Evolutionary conservation across 83 land plant species (phyloP), one percentile per base, ranked within the genome.

Genomic region (Picea mariana): DNA sequence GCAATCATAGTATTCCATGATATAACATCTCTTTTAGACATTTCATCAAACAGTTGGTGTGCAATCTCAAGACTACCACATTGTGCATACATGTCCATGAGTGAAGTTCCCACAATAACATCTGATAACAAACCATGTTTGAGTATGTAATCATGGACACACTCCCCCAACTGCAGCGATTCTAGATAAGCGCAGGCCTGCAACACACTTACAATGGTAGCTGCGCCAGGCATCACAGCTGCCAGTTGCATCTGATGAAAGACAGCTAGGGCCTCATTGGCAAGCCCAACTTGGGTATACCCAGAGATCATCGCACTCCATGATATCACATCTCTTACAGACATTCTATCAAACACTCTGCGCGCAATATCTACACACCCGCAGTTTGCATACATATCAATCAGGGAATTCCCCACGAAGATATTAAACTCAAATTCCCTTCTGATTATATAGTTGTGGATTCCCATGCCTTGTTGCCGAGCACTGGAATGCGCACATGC

Each of bases 1-100:
- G 91, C 86, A 27, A 92, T 90, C 87, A 92, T 78, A 52, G 78
- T 66, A 7, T 92, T 92, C 90, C 92, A 92, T n/a, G 92, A 83
- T 71, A 83, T 86, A 1, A 89, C 90, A 85, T 92, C 91, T 86
- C 65, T 81, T 21, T 80, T 63, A 64, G 42, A 58, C 85, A 86
- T 84, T 3, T 23, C n/a, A 4, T 68, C 42, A 61, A 89, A 89
- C 9, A 87, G 44, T 6, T 52, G 75, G 0, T 60, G 27, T 13
- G 91, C 91, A 1, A 8, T 73, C n/a, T 63, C 63, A 23, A 87
- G 47, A 26, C 62, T 78, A 12, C 89, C 89, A 38, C 84, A 87
- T 79, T 87, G 87, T 9, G 72, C 82, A 78, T 89, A 89, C 91
- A 89, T 89, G 42, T 89, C 88, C 60, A 89, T 78, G 9, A 89